phyloP scores from a whole-genome alignment of 768 basidiomycete species.

The Boletellus ananiceps region DNA sequence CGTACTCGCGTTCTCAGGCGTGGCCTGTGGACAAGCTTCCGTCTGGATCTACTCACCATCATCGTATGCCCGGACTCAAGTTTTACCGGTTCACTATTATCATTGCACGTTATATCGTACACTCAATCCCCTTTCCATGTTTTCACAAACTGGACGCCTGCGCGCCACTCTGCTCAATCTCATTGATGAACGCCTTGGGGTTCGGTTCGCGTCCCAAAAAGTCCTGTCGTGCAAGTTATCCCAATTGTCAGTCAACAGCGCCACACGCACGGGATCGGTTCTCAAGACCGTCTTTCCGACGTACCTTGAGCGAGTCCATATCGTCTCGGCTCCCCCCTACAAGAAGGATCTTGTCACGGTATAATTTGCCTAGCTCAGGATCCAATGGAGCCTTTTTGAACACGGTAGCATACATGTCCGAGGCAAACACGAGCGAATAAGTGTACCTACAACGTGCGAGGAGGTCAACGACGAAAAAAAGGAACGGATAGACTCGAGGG shows the following conservation, averaged over 20 bases:
- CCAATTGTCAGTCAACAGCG: too few relatives aligned
- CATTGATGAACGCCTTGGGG: constrained; percentile 67
- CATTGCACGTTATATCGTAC: neutral
- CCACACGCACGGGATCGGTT: too few relatives aligned
- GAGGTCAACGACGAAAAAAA: neutral
- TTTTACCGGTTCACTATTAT: neutral
- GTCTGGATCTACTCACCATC: too few relatives aligned
- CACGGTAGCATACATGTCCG: constrained; percentile 66
- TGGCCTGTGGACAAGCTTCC: too few relatives aligned
- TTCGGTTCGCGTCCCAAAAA: constrained; percentile 76
- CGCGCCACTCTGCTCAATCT: constrained; percentile 43
- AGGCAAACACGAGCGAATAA: constrained; percentile 63
- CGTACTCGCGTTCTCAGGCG: too few relatives aligned
- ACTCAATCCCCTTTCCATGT: neutral
- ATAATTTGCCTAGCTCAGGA: constrained; percentile 57
- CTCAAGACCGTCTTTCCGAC: neutral
- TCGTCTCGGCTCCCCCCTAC: constrained; percentile 76
- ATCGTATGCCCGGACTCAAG: too few relatives aligned
- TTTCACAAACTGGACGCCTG: constrained; percentile 2
- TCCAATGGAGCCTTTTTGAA: constrained; percentile 78
- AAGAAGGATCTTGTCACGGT: constrained; percentile 70
- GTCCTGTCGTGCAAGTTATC: constrained; percentile 38
- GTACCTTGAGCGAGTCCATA: constrained; percentile 66
- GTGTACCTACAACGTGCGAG: constrained; percentile 43
- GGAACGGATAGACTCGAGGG: too few relatives aligned